Evolutionary conservation across 306 rosid species (phyloP).

Genomic region (Cicer chorassanicum): DNA sequence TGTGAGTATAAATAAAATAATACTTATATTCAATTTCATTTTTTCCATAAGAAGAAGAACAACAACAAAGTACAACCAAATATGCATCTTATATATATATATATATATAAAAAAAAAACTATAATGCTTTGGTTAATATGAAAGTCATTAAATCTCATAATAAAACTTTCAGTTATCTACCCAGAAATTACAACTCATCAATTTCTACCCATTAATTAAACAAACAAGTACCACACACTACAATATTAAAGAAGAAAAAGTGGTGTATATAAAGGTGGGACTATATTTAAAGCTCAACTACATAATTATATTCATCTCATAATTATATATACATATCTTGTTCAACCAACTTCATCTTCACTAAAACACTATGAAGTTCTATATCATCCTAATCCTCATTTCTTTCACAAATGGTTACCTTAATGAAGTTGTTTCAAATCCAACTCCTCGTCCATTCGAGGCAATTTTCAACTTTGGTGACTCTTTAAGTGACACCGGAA

Average conservation of each 20-base stretch:
- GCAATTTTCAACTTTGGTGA: slow-evolving; percentile 49
- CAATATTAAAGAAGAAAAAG: background rate
- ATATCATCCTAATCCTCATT: slow-evolving; percentile 27
- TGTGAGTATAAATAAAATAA: no score
- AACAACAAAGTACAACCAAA: no score
- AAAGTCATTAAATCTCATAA: no score
- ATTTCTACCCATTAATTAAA: background rate
- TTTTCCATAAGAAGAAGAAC: background rate
- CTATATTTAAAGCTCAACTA: slow-evolving; percentile 43
- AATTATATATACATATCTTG: background rate
- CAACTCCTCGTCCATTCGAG: slow-evolving; percentile 45
- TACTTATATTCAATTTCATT: background rate
- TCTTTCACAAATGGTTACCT: slow-evolving; percentile 20
- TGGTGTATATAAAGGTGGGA: background rate
- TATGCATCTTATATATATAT: no score
- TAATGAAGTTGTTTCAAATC: slow-evolving; percentile 39
- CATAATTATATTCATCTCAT: slow-evolving; percentile 8
- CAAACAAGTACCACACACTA: slow-evolving; percentile 4
- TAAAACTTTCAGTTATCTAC: no score
- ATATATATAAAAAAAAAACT: no score
- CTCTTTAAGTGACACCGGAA: slow-evolving; percentile 73
- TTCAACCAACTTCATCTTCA: background rate
- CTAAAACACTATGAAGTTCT: slow-evolving; percentile 43
- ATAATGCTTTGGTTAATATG: no score
- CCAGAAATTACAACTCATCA: slow-evolving; percentile 8